Percentiles rank a stretch among this genome's conserved stretches.
These are phyloP conservation scores for Rhodotorula sp. DNA, from an alignment of 1,284 basidiomycete species.

Conservation along the genomic window DNA sequence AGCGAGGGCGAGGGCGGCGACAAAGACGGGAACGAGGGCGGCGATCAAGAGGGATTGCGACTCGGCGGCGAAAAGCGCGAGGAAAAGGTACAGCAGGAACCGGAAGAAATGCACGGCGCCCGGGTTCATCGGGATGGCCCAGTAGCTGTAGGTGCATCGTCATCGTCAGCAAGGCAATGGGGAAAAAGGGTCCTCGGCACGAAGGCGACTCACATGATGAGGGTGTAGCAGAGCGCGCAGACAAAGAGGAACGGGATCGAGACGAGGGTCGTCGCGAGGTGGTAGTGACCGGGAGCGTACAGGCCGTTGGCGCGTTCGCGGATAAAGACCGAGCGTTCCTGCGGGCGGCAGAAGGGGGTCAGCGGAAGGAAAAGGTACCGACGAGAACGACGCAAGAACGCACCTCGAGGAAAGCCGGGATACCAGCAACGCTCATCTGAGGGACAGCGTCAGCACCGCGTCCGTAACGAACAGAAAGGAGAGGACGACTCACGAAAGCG, in stretches of 20 bases:
- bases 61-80: constrained; percentile 62
- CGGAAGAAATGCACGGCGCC: constrained; percentile 59
- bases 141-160: constrained; percentile 43
- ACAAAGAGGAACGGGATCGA: constrained; percentile 50
- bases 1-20: constrained; percentile 61
- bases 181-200: too few species aligned
- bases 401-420: constrained; percentile 50
- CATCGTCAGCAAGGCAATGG: too few species aligned
- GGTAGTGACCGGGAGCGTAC: constrained; percentile 47
- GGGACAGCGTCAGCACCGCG: neutral
- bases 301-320: constrained; percentile 51
- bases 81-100: constrained; percentile 60
- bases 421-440: constrained; percentile 48
- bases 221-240: constrained; percentile 46
- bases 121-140: constrained; percentile 55
- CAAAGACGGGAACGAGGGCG: constrained; percentile 60
- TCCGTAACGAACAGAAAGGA: neutral
- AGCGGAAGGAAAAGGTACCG: too few species aligned
- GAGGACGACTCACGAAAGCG: constrained; percentile 52
- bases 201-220: constrained; percentile 15
- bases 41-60: constrained; percentile 59
- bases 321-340: constrained; percentile 50
- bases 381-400: neutral
- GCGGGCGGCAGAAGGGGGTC: too few species aligned
- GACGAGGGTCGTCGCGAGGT: constrained; percentile 48